Conservation (phyloP, 768 basidiomycete genomes). For the Mycena crocata region DNA sequence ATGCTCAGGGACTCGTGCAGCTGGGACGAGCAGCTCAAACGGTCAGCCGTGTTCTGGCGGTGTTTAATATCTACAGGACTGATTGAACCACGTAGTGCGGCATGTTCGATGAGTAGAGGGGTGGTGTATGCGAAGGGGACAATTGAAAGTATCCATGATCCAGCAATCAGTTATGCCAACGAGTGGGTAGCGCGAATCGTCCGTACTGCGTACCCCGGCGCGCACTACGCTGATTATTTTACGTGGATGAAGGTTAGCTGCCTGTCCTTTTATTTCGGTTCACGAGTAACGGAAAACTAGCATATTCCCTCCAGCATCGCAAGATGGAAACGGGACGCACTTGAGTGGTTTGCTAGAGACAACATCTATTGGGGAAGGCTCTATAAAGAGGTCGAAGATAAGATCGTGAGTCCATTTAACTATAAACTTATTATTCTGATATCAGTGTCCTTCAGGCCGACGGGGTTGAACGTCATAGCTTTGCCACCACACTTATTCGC, state of each 20-base stretch:
- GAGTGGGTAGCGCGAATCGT: conserved; percentile 42
- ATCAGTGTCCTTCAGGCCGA: not conserved
- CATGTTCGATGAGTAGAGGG: not conserved
- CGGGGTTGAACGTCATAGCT: not conserved
- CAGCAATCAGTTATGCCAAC: conserved; percentile 26
- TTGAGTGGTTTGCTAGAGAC: conserved; percentile 27
- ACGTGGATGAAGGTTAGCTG: conserved; percentile 49
- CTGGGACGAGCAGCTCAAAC: conserved; percentile 46
- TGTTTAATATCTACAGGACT: conserved; percentile 1
- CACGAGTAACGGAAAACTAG: no score
- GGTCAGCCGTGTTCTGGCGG: conserved; percentile 27
- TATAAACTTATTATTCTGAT: not conserved
- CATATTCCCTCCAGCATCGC: conserved; percentile 43
- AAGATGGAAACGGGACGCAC: conserved; percentile 35
- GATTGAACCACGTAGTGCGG: not conserved
- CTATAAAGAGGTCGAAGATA: conserved; percentile 18
- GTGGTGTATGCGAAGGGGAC: conserved; percentile 8
- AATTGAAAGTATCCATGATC: conserved; percentile 25
- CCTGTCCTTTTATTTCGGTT: no score
- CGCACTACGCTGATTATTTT: conserved; percentile 48
- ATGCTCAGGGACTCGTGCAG: conserved; percentile 39
- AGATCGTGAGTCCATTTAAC: not conserved
- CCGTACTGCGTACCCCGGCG: conserved; percentile 46
- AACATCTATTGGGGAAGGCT: conserved; percentile 21
- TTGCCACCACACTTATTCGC: conserved; percentile 8